These are phyloP conservation scores for Rhynchosporium graminicola DNA, from an alignment of 2,329 filamentous ascomycete genomes.

Conservation along the genomic window DNA sequence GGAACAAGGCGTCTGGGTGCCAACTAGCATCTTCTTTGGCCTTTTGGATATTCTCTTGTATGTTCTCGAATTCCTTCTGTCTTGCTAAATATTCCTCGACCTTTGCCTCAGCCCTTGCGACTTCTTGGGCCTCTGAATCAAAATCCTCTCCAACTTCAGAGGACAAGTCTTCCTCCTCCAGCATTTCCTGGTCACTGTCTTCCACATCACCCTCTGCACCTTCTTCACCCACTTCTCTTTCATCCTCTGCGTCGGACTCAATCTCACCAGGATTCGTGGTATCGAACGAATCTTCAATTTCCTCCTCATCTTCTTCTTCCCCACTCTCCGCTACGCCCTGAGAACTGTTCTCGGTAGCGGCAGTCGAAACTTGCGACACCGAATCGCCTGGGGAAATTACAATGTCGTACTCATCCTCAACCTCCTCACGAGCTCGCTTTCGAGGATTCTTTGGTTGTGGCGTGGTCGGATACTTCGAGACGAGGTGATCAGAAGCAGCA, in stretches of 20 bases:
- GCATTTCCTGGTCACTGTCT: constrained; percentile 19
- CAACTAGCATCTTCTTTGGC: constrained; percentile 34
- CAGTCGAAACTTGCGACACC: constrained; percentile 21
- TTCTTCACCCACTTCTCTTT: constrained; percentile 21
- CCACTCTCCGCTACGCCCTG: neutral
- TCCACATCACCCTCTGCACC: neutral
- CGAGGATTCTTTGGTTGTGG: constrained; percentile 30
- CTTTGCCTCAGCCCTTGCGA: constrained; percentile 30
- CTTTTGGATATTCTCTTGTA: constrained; percentile 33
- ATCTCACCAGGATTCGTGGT: neutral
- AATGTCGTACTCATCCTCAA: constrained; percentile 29
- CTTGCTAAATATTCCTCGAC: constrained; percentile 37
- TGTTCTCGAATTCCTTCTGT: constrained; percentile 34
- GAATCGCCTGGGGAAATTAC: constrained; percentile 31
- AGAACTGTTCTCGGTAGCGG: constrained; percentile 13
- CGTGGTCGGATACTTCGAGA: constrained; percentile 27
- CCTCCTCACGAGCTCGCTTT: constrained; percentile 34
- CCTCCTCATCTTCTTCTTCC: constrained; percentile 11
- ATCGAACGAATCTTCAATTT: too few species aligned
- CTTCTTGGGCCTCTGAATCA: constrained; percentile 20
- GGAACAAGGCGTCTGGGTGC: constrained; percentile 37
- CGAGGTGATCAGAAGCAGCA: constrained; percentile 20
- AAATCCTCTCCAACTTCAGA: constrained; percentile 19
- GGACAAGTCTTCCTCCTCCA: neutral
- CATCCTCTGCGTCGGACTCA: constrained; percentile 13